phyloP scores from a whole-genome alignment of 352 stramenopile species.

The Globisporangium okanoganense region DNA sequence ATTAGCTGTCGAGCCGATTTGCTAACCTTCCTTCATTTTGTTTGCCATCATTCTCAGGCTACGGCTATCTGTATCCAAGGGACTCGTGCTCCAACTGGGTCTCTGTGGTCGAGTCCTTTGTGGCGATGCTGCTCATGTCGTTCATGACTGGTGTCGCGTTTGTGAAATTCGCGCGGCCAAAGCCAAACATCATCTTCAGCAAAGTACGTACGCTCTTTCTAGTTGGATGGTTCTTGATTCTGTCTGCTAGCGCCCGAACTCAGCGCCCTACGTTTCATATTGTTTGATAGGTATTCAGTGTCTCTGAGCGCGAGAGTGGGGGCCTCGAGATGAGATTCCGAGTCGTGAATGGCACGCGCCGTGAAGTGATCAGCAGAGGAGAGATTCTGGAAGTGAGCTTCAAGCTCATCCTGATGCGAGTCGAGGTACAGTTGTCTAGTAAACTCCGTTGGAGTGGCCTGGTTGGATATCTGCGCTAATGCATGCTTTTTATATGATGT shows the following conservation, averaged over 20 bases:
- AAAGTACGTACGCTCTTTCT: conserved; percentile 20
- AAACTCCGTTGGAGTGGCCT: too few relatives aligned
- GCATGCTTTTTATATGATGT: too few relatives aligned
- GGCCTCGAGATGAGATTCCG: conserved; percentile 52
- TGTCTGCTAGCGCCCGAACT: too few relatives aligned
- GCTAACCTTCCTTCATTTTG: background rate
- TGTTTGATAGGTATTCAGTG: conserved; percentile 40
- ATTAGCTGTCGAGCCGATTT: background rate
- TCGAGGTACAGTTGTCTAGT: conserved; percentile 50
- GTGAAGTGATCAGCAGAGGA: conserved; percentile 30
- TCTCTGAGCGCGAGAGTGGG: conserved; percentile 23
- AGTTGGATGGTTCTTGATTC: too few relatives aligned
- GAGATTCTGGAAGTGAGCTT: conserved; percentile 58
- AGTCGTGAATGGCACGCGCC: conserved; percentile 47
- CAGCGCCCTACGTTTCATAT: too few relatives aligned
- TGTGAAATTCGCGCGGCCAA: conserved; percentile 55
- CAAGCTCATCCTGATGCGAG: conserved; percentile 61
- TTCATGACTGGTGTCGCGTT: conserved; percentile 64
- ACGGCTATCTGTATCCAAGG: conserved; percentile 38
- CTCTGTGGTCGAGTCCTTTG: conserved; percentile 41
- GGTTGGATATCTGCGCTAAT: too few relatives aligned
- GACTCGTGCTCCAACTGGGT: conserved; percentile 56
- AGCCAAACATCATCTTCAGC: conserved; percentile 47
- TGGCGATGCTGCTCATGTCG: conserved; percentile 52
- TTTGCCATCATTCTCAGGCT: conserved; percentile 22